Evolutionary conservation across 306 rosid genomes (phyloP).

Genomic region (Pyrus pyrifolia): DNA sequence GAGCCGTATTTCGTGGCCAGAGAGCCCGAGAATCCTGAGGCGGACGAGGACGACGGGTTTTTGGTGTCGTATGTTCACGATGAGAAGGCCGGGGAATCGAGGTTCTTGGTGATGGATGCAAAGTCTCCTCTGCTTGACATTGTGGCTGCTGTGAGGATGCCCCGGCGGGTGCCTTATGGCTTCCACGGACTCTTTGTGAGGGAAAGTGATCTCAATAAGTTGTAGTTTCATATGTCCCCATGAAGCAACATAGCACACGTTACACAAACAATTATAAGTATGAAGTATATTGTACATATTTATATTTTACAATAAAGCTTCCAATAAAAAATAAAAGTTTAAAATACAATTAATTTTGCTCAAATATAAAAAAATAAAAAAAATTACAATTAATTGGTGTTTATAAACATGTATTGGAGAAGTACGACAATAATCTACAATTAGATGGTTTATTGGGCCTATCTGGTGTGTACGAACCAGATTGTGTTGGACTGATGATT

Average conservation of each 20-base stretch:
- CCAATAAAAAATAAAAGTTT: no score
- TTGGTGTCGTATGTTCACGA: conserved; percentile 63
- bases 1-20: conserved; percentile 85
- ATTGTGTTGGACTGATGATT: no score
- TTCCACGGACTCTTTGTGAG: conserved; percentile 80
- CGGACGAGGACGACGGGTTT: conserved; percentile 68
- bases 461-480: no score
- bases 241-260: neutral
- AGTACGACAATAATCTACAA: no score
- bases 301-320: no score
- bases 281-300: no score
- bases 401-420: no score
- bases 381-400: no score
- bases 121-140: conserved; percentile 61
- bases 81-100: conserved; percentile 60
- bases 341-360: no score
- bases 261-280: neutral
- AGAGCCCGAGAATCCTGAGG: conserved; percentile 19
- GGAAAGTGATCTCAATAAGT: conserved; percentile 44
- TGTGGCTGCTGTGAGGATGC: conserved; percentile 71
- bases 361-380: no score
- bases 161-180: conserved; percentile 77
- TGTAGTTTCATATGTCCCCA: neutral
- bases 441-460: no score
- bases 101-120: conserved; percentile 77